Percentiles rank a stretch among this genome's conserved stretches.
Conservation (phyloP, 129 eudicot species). For the Arctium minus region DNA sequence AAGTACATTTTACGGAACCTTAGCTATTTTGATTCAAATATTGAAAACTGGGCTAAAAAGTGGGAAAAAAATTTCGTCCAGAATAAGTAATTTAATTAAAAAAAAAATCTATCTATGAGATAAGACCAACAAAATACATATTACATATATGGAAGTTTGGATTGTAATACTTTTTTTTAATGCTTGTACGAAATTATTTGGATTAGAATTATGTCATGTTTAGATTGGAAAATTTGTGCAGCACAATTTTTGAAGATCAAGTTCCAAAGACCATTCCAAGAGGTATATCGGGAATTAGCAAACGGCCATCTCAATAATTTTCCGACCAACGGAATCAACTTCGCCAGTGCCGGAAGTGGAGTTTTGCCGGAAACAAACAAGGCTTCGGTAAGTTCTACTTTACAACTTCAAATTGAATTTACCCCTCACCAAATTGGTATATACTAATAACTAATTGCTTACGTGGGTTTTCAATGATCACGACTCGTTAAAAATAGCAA, state of each 20-base stretch:
- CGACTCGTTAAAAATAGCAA: neutral
- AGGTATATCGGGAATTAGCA: conserved; percentile 32
- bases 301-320: conserved; percentile 28
- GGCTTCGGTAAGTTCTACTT: conserved; percentile 29
- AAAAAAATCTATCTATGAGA: no score
- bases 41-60: neutral
- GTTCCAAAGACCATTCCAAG: conserved; percentile 57
- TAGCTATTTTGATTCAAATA: no score
- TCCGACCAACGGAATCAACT: conserved; percentile 70
- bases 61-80: neutral
- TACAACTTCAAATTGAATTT: neutral
- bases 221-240: conserved; percentile 4
- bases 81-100: no score
- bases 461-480: neutral
- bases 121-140: no score
- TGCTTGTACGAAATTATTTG: neutral
- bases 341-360: conserved; percentile 88
- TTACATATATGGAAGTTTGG: neutral
- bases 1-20: no score
- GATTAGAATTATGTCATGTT: neutral
- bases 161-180: neutral
- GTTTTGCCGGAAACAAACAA: conserved; percentile 49
- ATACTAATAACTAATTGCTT: neutral
- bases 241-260: conserved; percentile 55
- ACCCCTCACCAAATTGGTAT: neutral